Conservation (phyloP, 2,329 filamentous ascomycete genomes). For the Fusarium gaditjirri region DNA sequence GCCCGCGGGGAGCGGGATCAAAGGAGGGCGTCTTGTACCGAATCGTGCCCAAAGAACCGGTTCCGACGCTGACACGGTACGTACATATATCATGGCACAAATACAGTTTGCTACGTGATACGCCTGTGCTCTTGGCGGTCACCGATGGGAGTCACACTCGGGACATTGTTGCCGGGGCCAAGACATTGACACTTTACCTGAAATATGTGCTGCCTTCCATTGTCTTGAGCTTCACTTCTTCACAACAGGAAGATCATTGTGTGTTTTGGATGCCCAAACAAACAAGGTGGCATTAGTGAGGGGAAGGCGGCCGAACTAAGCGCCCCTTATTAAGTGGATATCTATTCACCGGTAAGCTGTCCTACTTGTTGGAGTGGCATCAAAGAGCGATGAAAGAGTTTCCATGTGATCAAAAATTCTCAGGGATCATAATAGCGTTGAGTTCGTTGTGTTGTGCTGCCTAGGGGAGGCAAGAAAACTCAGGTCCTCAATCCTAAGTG, state of each 20-base stretch:
- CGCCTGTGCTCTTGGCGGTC: conserved; percentile 11
- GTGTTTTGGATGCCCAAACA: conserved; percentile 32
- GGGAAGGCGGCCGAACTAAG: conserved; percentile 32
- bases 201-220: neutral
- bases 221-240: conserved; percentile 14
- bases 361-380: conserved; percentile 28
- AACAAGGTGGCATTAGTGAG: conserved; percentile 47
- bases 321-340: conserved; percentile 40
- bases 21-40: neutral
- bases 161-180: conserved; percentile 32
- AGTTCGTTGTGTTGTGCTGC: conserved; percentile 7
- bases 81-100: neutral
- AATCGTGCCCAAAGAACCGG: conserved; percentile 26
- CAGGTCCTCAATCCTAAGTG: too few species aligned
- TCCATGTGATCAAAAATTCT: conserved; percentile 36
- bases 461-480: neutral
- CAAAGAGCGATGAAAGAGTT: conserved; percentile 23
- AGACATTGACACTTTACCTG: conserved; percentile 6
- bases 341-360: conserved; percentile 21
- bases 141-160: conserved; percentile 33
- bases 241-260: conserved; percentile 9
- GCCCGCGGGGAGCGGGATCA: conserved; percentile 19
- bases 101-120: neutral
- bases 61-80: conserved; percentile 19
- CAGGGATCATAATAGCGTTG: conserved; percentile 25